Evolutionary conservation across 2,329 filamentous ascomycete genomes (phyloP), one percentile per base, ranked within the genome.

Genomic region (Fusarium protoensiforme): DNA sequence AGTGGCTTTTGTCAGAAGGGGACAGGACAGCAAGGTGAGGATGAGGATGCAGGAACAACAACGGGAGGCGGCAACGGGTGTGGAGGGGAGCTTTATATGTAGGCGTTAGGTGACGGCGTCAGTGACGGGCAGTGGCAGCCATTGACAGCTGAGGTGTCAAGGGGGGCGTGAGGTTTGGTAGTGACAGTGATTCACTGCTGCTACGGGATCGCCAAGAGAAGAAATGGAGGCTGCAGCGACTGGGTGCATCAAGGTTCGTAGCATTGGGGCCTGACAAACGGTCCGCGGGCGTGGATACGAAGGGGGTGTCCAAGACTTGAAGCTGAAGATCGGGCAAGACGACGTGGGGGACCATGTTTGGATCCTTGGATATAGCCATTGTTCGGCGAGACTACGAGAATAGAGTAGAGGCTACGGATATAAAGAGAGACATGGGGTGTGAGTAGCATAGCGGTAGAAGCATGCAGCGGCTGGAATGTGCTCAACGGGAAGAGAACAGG

Each of bases 21-120:
- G 53, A 41, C 18, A 24, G 24, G 24, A 24, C 24, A 57, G 38
- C 18, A 22, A n/a, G n/a, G 51, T 48, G 41, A 63, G 63, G 68
- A 56, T 51, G 59, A 67, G 41, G 66, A 65, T 71, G 71, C 56
- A 64, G 59, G 73, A 70, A 56, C 58, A 29, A 46, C 31, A 51
- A 31, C 36, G 18, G 46, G 58, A 33, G 20, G 18, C 43, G 35
- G 61, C 9, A 56, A 39, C 24, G 62, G 36, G 59, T 29, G 14
- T 39, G 16, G 58, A 31, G 64, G 38, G 33, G 35, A 69, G 36
- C 27, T 68, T 68, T 72, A 72, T 72, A 60, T 58, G 33, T 33
- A 36, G 31, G 41, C 36, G 41, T 46, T 46, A 22, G 31, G 31
- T 31, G 58, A 48, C 20, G 31, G 41, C n/a, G 59, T n/a, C 31